Base-by-base conservation (phyloP, 2,329 filamentous ascomycete genomes). In the Verruconis gallopava region DNA sequence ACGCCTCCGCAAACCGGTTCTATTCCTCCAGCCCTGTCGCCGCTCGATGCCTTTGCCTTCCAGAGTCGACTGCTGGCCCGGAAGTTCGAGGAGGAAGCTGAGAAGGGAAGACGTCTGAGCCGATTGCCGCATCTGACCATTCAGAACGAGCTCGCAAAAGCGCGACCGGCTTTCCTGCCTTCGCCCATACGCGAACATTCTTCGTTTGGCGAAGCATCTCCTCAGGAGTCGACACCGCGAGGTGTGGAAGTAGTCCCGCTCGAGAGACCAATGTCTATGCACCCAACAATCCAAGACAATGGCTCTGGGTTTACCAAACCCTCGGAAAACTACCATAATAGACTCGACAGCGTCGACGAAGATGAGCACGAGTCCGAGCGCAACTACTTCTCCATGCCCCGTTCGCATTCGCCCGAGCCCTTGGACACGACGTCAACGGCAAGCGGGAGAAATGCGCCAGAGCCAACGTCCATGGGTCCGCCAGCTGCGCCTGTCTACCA, bases 1-100 rank as follows among this genome's bases (percentile, higher is more conserved):
- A 65, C 67, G 37, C 68, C 66, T 45, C 67, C 67, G 32, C 63
- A 65, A 43, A 56, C 62, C n/a, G 67, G 67, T 57, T 61, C 77
- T 52, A 73, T 82, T 1, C 89, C 91, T 15, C 91, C 91, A 4
- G 83, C 91, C 40, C 71, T 96, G 44, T 96, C 91, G 5, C 91
- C 91, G 9, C 73, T 98, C 49, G 91, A 98, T 69, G 89, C 89
- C 37, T 93, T 98, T 57, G 89, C 89, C 17, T 72, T 89, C 47
- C 89, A 96, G 57, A 93, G 88, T 52, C 80, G 89, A 44, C 66
- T 93, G 52, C 73, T 98, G 40, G 86, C 86, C 30, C 83, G 77
- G 62, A 82, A 93, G 61, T 75, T 98, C 47, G 81, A 94, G 59
- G 80, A 91, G 48, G 73, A 76, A 54, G 62, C 63, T 46, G 78